Evolutionary conservation across 371 early-diverging fungal genomes (phyloP), one percentile per base, ranked within the genome.

Genomic region (Mortierella sp.): DNA sequence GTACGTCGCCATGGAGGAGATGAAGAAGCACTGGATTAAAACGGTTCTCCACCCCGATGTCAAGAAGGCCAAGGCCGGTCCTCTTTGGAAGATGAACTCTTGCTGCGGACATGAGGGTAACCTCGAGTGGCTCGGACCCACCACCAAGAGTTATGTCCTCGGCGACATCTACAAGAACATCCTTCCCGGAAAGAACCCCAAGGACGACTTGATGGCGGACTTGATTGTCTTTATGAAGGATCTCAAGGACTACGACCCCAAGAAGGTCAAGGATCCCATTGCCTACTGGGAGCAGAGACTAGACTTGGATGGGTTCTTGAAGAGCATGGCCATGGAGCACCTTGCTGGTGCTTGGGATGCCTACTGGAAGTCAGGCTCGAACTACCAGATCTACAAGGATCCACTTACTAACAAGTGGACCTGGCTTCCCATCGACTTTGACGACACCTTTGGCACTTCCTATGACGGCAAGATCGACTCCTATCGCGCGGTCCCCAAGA

Each of bases 391-490:
- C 76, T 90, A 89, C 55, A 84, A 92, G 55, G 88, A 92, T 73
- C 77, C 90, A 21, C 57, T 73, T 11, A 80, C 82, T 48, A 86
- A 89, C 48, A 90, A 89, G 68, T 92, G 92, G 92, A 86, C 84
- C 48, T 83, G 90, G 79, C 88, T 91, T 44, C 88, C 92, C 13
- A 91, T 89, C 19, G 92, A 91, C 70, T 92, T 92, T 74, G 92
- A 92, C 70, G 88, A 88, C 38, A 83, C 81, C 58, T 83, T 89
- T 74, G 85, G 81, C 74, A 88, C 84, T 16, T 79, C 77, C 7
- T 79, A 24, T 31, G 58, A 72, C 0, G 81, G 79, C 45, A 63
- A 76, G 45, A 19, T 85, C 26, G 88, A 88, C 21, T 57, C 90
- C 21, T 91, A 91, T 68, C 77, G 89, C 42, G 80, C 85, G 60